Evolutionary conservation across 805 yeast species (phyloP).

Genomic region (Suhomyces tanzawaensis): DNA sequence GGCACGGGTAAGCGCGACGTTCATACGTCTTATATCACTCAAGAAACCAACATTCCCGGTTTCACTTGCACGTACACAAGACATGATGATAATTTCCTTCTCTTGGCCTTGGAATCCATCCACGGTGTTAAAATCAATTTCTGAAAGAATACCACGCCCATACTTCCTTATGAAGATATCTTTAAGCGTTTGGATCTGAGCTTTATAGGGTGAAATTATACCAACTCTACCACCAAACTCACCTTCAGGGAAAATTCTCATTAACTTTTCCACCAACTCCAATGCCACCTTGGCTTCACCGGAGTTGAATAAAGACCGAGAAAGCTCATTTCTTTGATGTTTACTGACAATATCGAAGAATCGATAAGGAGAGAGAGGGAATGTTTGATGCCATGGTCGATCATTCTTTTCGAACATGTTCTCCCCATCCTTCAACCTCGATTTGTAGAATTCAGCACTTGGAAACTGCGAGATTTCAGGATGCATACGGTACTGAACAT

Average conservation of each 20-base stretch:
- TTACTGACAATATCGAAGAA: conserved; percentile 66
- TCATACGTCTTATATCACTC: conserved; percentile 91
- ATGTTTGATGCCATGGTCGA: conserved; percentile 71
- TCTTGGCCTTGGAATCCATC: conserved; percentile 98
- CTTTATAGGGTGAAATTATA: conserved; percentile 91
- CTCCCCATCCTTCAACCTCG: conserved; percentile 73
- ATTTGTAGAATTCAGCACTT: conserved; percentile 74
- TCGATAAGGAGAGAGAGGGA: conserved; percentile 66
- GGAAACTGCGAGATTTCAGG: conserved; percentile 89
- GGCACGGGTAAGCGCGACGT: conserved; percentile 95
- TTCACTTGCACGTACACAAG: conserved; percentile 89
- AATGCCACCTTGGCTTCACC: conserved; percentile 73
- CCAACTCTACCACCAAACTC: conserved; percentile 77
- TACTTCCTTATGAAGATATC: conserved; percentile 54
- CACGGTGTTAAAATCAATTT: conserved; percentile 87
- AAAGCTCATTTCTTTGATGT: conserved; percentile 61
- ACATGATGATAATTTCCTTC: conserved; percentile 87
- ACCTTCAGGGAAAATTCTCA: conserved; percentile 44
- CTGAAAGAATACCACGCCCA: conserved; percentile 61
- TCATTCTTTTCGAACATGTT: conserved; percentile 58
- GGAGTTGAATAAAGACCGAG: conserved; percentile 69
- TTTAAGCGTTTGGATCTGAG: conserved; percentile 66
- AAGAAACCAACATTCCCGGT: conserved; percentile 77
- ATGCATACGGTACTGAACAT: conserved; percentile 96
- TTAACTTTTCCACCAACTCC: conserved; percentile 57